Base-by-base conservation (phyloP, 139 green algal species). In the Yamagishiella unicocca region DNA sequence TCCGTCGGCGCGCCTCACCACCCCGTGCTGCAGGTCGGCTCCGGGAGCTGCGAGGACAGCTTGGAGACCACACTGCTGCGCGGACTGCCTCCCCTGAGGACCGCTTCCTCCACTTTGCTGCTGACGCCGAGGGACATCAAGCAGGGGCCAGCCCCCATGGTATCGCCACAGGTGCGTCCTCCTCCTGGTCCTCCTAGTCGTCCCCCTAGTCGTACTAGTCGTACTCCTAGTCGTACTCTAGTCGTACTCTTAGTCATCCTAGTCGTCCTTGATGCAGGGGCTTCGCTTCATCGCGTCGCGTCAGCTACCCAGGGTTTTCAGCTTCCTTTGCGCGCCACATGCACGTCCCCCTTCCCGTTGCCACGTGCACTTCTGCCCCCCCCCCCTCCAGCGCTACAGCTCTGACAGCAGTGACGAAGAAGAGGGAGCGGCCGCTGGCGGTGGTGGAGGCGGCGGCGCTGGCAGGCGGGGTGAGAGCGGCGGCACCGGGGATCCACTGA, bases 331-430 rank as follows among this genome's bases (percentile, higher is more conserved):
- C 14, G 14, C 50, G 50, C 50, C 50, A 12, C 17, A 12, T 17
- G 12, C 14, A 58, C 50, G 14, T 17, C 50, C 14, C 50, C 50
- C 50, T 58, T 58, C 17, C 17, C 14, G 14, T 58, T 58, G 12
- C 50, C 50, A 58, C 50, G 14, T 40, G 29, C n/a, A 40, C 62
- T 42, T 71, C 6, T 19, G 29, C n/a, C 9, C 7, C 29, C 64
- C 29, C 42, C 31, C 29, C n/a, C 22, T 53, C 17, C 77, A 84
- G 55, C 55, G 77, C 25, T 84, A 84, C 55, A 10, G 24, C 27
- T 10, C 38, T 19, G 40, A 55, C 38, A 85, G 79, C 79, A 75
- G 61, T n/a, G 79, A 85, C 25, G 77, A 84, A 27, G 77, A 84
- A 24, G 38, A 45, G 58, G 79, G 38, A 17, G 75, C 6, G 1